Evolutionary conservation across 495 filamentous ascomycete species (phyloP), one percentile per base, ranked within the genome.

Genomic region (Xylaria cubensis): DNA sequence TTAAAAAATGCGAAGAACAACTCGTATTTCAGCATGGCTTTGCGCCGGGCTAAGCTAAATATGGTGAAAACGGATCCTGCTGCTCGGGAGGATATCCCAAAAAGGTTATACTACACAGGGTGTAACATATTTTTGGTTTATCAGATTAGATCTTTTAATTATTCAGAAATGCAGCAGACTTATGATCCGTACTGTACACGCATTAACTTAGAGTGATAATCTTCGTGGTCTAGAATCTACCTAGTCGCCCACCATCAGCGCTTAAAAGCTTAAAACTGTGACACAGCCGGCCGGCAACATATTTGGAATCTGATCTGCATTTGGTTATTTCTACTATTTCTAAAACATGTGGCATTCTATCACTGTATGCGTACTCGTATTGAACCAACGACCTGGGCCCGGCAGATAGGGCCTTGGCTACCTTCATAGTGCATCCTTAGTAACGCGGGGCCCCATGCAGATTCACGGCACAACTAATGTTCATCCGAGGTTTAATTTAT

Each of bases 331-430:
- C 1, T 29, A 4, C n/a, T 63, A 63, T 63, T 29, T 44, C 61
- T 44, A 63, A 63, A 63, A 63, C 39, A 44, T 42, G 19, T 26
- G 39, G 39, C 36, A 44, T 41, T 21, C 36, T 39, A 42, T 21
- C 51, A 42, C 15, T 51, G 2, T 36, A 66, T 39, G 46, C 24
- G 39, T 15, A 24, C 17, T 67, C 19, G 17, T 67, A 19, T 39
- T 13, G 10, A 51, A 51, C 65, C 65, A 67, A 36, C 13, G 50
- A 36, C 65, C n/a, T 51, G 65, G 65, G 65, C 32, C 63, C 64
- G 64, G 64, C 46, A 66, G 29, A 53, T 66, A n/a, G 29, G 9
- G 34, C 63, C 62, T 41, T 50, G 46, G 19, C 59, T 63, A n/a
- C 19, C 29, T 46, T 13, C 10, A 42, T 42, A 42, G 39, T 42